These are phyloP conservation scores for Psilocybe subaeruginosa DNA, from an alignment of 768 basidiomycete species.

Conservation along the genomic window DNA sequence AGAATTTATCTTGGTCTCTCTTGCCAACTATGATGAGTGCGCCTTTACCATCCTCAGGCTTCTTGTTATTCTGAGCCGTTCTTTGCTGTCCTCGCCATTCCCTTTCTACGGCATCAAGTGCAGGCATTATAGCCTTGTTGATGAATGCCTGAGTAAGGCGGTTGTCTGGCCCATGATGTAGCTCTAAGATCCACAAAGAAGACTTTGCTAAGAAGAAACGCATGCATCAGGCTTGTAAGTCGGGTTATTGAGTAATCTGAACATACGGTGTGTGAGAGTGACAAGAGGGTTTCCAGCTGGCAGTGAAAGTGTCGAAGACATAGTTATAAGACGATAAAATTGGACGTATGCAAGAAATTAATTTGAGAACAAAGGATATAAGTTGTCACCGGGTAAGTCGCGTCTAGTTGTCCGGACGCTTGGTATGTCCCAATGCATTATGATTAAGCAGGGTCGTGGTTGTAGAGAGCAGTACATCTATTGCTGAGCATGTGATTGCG, in stretches of 20 bases:
- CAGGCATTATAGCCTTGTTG: slow-evolving; percentile 63
- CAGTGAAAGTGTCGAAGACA: slow-evolving; percentile 53
- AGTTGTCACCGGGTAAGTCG: slow-evolving; percentile 4
- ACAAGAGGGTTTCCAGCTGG: slow-evolving; percentile 55
- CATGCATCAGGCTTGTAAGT: not conserved
- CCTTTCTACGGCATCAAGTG: slow-evolving; percentile 71
- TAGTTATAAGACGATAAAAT: slow-evolving; percentile 17
- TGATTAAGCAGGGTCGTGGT: not conserved
- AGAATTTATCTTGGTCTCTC: slow-evolving; percentile 82
- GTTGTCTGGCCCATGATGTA: slow-evolving; percentile 79
- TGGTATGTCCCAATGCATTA: not conserved
- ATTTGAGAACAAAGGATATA: not conserved
- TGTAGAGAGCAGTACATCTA: not conserved
- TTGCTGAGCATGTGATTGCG: slow-evolving; percentile 26
- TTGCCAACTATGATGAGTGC: slow-evolving; percentile 80
- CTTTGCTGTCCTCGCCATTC: slow-evolving; percentile 68
- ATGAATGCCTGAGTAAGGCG: slow-evolving; percentile 65
- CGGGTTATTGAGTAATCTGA: not conserved
- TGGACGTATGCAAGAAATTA: not conserved
- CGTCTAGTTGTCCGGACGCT: not conserved
- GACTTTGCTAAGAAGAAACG: slow-evolving; percentile 47
- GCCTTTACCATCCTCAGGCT: slow-evolving; percentile 60
- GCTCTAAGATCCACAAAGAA: slow-evolving; percentile 74
- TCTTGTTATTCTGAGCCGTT: slow-evolving; percentile 41
- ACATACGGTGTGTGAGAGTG: slow-evolving; percentile 69